Evolutionary conservation across 768 basidiomycete genomes (phyloP).

Genomic region (Strobilomyces confusus): DNA sequence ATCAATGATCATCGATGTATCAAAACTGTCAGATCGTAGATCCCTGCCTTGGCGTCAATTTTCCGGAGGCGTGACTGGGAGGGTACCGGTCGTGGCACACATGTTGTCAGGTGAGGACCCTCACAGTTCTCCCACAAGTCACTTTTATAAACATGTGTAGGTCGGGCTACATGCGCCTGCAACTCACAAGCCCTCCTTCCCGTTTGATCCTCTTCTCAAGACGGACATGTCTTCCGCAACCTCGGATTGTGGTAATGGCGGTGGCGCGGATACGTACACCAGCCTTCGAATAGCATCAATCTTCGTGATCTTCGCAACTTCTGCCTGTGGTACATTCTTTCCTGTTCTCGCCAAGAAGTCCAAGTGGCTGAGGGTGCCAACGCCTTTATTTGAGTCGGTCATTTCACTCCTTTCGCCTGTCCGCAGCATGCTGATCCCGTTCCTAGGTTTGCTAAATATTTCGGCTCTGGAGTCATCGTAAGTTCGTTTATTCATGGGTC

Average conservation of each 20-base stretch:
- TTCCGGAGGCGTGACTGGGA: constrained; percentile 16
- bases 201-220: neutral
- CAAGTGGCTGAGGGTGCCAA: constrained; percentile 38
- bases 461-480: constrained; percentile 87
- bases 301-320: constrained; percentile 67
- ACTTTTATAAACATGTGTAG: neutral
- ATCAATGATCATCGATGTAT: no score
- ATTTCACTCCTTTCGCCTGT: neutral
- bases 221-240: constrained; percentile 21
- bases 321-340: constrained; percentile 61
- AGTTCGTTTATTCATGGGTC: constrained; percentile 23
- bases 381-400: constrained; percentile 61
- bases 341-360: constrained; percentile 61
- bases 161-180: neutral
- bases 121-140: constrained; percentile 23
- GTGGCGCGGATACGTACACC: constrained; percentile 45
- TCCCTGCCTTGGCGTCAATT: no score
- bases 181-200: neutral
- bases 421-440: constrained; percentile 1
- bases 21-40: no score
- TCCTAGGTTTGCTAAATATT: constrained; percentile 78
- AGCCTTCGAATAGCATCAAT: constrained; percentile 65
- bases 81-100: constrained; percentile 13
- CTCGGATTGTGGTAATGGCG: constrained; percentile 50
- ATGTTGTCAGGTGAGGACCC: constrained; percentile 19